Evolutionary conservation across 148 eudicot genomes (phyloP).

Genomic region (Simmondsia chinensis): DNA sequence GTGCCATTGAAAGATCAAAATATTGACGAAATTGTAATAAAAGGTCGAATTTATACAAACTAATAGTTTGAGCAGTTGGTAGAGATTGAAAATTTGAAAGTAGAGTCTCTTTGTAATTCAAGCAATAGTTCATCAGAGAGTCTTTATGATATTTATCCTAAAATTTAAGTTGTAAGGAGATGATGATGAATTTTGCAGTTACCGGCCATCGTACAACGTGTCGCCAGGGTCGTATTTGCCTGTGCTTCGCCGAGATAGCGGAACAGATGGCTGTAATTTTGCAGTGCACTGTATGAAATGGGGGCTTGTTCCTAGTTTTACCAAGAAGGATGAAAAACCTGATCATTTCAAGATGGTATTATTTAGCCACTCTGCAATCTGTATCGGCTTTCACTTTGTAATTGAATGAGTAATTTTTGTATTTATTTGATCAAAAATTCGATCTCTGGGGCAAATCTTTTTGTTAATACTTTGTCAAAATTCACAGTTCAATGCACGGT

Average conservation of each 20-base stretch:
- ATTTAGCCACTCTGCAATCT: too few relatives aligned
- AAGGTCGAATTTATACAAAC: too few relatives aligned
- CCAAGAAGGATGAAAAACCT: slow-evolving; percentile 83
- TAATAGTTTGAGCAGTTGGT: too few relatives aligned
- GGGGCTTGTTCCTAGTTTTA: slow-evolving; percentile 94
- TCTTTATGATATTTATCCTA: too few relatives aligned
- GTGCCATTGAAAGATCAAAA: too few relatives aligned
- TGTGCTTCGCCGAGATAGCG: slow-evolving; percentile 65
- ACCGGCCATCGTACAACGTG: slow-evolving; percentile 59
- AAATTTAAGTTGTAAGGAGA: too few relatives aligned
- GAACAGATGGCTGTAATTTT: slow-evolving; percentile 27
- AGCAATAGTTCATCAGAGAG: too few relatives aligned
- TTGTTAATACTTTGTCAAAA: not conserved
- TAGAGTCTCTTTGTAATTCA: too few relatives aligned
- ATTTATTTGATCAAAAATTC: not conserved
- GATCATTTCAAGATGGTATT: slow-evolving; percentile 88
- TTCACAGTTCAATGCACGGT: slow-evolving; percentile 86
- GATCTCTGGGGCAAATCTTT: not conserved
- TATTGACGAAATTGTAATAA: too few relatives aligned
- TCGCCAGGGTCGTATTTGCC: slow-evolving; percentile 77
- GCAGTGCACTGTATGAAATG: slow-evolving; percentile 92
- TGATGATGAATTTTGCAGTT: slow-evolving; percentile 35
- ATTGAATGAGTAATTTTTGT: not conserved
- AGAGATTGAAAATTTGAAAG: too few relatives aligned
- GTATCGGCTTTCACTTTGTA: not conserved